Conservation (phyloP, 164 flowering plant genomes). For the Echeveria elegans region DNA sequence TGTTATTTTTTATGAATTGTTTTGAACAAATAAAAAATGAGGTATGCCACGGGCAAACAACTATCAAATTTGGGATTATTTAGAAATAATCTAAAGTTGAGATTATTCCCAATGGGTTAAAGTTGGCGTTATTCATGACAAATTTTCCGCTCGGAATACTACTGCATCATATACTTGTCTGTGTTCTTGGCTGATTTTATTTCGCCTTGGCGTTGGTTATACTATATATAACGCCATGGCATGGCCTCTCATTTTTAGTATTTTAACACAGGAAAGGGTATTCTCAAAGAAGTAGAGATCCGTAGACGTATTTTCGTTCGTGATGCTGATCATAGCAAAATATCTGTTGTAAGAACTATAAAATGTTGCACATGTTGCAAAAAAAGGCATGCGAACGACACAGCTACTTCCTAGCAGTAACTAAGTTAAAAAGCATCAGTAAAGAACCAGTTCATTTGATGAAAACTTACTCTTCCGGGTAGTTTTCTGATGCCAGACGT, state of each 20-base stretch:
- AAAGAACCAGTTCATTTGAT: slow-evolving; percentile 4
- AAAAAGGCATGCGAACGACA: slow-evolving; percentile 19
- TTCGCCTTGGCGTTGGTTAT: no score
- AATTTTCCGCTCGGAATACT: no score
- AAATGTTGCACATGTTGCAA: slow-evolving; percentile 12
- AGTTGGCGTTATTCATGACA: no score
- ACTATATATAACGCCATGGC: no score
- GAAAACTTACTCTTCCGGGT: slow-evolving; percentile 17
- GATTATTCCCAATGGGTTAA: no score
- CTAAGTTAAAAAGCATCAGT: slow-evolving; percentile 20
- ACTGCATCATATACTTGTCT: no score
- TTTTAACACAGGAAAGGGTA: not conserved
- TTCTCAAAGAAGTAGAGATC: slow-evolving; percentile 21
- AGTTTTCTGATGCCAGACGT: slow-evolving; percentile 19
- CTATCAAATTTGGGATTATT: no score
- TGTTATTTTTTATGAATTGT: no score
- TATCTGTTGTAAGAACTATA: slow-evolving; percentile 13
- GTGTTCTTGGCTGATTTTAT: no score
- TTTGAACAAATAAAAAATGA: no score
- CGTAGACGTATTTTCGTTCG: slow-evolving; percentile 12
- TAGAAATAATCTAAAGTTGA: no score
- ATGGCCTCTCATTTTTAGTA: not conserved
- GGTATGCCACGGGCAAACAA: no score
- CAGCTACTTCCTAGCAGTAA: slow-evolving; percentile 23
- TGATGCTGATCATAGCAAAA: slow-evolving; percentile 9